Conservation (phyloP, 805 yeast genomes). For the Tetrapisispora fleetii region DNA sequence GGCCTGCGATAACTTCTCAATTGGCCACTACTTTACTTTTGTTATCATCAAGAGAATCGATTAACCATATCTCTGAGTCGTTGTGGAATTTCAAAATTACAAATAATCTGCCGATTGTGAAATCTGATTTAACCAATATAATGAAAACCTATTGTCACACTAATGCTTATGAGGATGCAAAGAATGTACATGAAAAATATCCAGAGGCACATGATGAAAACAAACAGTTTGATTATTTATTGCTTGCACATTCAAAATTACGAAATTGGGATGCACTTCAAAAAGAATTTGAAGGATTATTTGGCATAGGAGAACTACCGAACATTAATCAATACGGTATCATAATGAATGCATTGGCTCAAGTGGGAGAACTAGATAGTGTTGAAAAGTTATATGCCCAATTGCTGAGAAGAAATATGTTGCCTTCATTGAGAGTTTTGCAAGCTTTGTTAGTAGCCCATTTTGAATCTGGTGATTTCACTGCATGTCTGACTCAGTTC, state of each 20-base stretch:
- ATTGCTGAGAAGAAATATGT: constrained; percentile 35
- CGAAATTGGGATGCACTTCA: constrained; percentile 48
- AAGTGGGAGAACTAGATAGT: constrained; percentile 37
- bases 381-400: constrained; percentile 43
- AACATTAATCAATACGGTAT: constrained; percentile 46
- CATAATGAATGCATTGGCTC: constrained; percentile 51
- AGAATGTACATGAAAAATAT: constrained; percentile 29
- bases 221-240: constrained; percentile 39
- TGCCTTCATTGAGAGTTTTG: constrained; percentile 33
- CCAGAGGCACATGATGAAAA: constrained; percentile 35
- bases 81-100: constrained; percentile 29
- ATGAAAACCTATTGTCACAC: constrained; percentile 17
- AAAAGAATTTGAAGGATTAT: constrained; percentile 44
- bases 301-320: constrained; percentile 46
- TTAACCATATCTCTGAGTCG: constrained; percentile 9
- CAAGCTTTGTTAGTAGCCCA: constrained; percentile 21
- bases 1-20: constrained; percentile 21
- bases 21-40: constrained; percentile 22
- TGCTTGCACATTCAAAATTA: constrained; percentile 36
- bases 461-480: constrained; percentile 17
- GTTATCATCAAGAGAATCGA: constrained; percentile 9
- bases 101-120: constrained; percentile 10
- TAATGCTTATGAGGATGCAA: constrained; percentile 17
- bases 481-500: constrained; percentile 22
- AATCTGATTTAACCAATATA: constrained; percentile 18